Base-by-base conservation (phyloP, 139 green algal genomes). In the Picocystis salinarum region DNA sequence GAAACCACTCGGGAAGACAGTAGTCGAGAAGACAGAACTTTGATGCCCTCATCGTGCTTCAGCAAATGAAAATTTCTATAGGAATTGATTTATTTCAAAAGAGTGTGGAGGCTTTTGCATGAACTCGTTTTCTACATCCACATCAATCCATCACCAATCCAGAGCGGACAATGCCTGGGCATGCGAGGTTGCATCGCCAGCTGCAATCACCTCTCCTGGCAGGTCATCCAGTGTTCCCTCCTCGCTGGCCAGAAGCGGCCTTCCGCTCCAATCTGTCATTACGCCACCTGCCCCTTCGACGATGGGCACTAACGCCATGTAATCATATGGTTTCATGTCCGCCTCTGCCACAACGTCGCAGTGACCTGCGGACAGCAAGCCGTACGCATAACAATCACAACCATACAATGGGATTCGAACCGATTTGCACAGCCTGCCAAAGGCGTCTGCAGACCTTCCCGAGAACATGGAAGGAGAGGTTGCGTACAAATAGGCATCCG, bases 381-480 rank as follows among this genome's bases (percentile, higher is more conserved):
- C 88, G 39, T 96, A 98, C 2, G 88, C 88, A 61, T 97, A 98
- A 64, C 88, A 97, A 71, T 98, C 88, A 46, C 80, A 93, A 34
- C 88, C 88, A 55, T 89, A 96, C 58, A 93, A 63, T 0, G 82
- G 76, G 17, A 85, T 80, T 19, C 70, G 62, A 28, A 66, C 56
- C 2, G 36, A 25, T 48, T 45, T 31, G 15, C 39, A 24, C 11
- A 73, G 15, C 22, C 18, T 13, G 18, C 26, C 20, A 17, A 67
- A 66, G 24, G 56, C 54, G 7, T 25, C n/a, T 39, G 26, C 15
- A 28, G 11, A 15, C 6, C 59, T 61, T 12, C 42, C 33, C 28
- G 33, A 29, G 51, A 96, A 96, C 79, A 96, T 93, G 59, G 88
- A 66, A 0, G 85, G 85, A 1, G 80, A 91, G 11, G 85, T 95